Conservation (phyloP, 306 rosid genomes). For the Fragaria vesca region DNA sequence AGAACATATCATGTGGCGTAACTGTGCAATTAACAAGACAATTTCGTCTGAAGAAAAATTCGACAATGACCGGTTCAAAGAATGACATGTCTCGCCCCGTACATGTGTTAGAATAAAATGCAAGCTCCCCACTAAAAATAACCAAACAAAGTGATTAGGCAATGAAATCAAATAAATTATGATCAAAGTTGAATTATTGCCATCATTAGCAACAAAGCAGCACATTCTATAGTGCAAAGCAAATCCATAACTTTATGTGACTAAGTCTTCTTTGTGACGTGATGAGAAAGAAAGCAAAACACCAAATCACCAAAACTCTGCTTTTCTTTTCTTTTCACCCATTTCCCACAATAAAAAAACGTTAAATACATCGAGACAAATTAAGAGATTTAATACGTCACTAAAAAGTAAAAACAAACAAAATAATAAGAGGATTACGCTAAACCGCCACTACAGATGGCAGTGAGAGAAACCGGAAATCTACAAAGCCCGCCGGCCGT, state of each 20-base stretch:
- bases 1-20: too few relatives aligned
- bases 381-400: constrained; percentile 10
- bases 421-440: constrained; percentile 18
- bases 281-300: background rate
- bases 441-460: constrained; percentile 76
- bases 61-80: background rate
- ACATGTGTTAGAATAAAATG: too few relatives aligned
- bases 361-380: background rate
- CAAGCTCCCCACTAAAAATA: too few relatives aligned
- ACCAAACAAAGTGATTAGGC: background rate
- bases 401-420: background rate
- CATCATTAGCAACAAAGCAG: background rate
- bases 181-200: background rate
- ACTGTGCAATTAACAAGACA: too few relatives aligned
- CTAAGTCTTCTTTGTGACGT: background rate
- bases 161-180: background rate
- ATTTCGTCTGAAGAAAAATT: background rate
- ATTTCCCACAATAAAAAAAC: background rate
- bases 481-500: constrained; percentile 54
- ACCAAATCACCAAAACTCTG: constrained; percentile 9
- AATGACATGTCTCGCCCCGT: too few relatives aligned
- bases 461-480: constrained; percentile 67
- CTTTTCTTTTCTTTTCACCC: background rate
- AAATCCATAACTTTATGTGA: background rate
- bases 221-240: background rate